phyloP scores from a whole-genome alignment of 768 basidiomycete species.

The Mycena rebaudengoi region DNA sequence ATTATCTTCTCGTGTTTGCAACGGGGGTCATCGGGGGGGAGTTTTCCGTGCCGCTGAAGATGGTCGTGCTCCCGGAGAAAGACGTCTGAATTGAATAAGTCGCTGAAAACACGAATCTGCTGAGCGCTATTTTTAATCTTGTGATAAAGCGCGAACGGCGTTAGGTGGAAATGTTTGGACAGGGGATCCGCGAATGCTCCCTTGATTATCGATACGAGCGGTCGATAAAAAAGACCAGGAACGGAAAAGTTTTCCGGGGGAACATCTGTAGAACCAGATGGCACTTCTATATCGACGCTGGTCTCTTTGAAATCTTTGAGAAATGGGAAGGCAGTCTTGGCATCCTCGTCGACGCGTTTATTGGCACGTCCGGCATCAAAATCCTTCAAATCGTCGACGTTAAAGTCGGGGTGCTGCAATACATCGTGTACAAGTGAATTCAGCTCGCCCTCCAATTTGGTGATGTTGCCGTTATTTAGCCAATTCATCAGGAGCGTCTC shows the following conservation, averaged over 20 bases:
- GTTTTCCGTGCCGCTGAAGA: constrained; percentile 25
- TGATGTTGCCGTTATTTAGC: constrained; percentile 18
- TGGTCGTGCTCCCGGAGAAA: constrained; percentile 28
- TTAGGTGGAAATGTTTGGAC: constrained; percentile 30
- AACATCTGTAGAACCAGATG: constrained; percentile 24
- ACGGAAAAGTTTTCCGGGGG: constrained; percentile 32
- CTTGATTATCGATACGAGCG: constrained; percentile 33
- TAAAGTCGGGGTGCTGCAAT: constrained; percentile 21
- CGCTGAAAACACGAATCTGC: constrained; percentile 19
- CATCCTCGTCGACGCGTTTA: constrained; percentile 17
- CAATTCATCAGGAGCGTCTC: constrained; percentile 4
- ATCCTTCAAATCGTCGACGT: constrained; percentile 4
- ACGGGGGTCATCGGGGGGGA: constrained; percentile 21
- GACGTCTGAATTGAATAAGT: constrained; percentile 30
- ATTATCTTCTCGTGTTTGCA: constrained; percentile 32
- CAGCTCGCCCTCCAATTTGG: constrained; percentile 24
- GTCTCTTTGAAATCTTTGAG: constrained; percentile 20
- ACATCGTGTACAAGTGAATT: constrained; percentile 25
- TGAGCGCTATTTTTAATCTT: neutral
- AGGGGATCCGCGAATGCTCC: constrained; percentile 27
- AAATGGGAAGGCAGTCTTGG: constrained; percentile 14
- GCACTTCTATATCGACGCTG: constrained; percentile 38
- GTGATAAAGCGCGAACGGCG: constrained; percentile 33
- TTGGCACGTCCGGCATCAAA: constrained; percentile 29
- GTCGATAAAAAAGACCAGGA: constrained; percentile 35